phyloP scores from a whole-genome alignment of 805 yeast species.

The Zygosaccharomyces gambellarensis region DNA sequence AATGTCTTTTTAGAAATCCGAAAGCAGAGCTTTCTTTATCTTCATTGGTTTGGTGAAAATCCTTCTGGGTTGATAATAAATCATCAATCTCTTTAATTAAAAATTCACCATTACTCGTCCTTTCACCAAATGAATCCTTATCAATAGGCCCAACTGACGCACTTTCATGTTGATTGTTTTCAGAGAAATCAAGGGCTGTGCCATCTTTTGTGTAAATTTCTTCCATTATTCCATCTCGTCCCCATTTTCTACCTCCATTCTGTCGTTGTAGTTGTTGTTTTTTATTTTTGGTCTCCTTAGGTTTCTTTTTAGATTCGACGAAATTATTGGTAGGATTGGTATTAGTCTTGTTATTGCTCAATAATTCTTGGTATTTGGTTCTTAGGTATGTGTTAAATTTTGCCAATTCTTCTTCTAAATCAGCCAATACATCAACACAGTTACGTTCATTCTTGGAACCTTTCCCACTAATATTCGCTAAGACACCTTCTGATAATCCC shows the following conservation, averaged over 20 bases:
- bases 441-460: slow-evolving; percentile 27
- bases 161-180: slow-evolving; percentile 18
- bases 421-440: slow-evolving; percentile 29
- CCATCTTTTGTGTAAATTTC: slow-evolving; percentile 40
- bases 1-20: slow-evolving; percentile 50
- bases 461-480: slow-evolving; percentile 32
- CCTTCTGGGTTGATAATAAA: slow-evolving; percentile 20
- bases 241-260: slow-evolving; percentile 60
- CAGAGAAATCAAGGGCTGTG: slow-evolving; percentile 53
- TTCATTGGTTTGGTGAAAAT: slow-evolving; percentile 39
- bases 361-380: slow-evolving; percentile 31
- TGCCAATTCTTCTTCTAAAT: slow-evolving; percentile 32
- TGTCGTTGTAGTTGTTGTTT: slow-evolving; percentile 20
- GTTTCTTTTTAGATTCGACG: slow-evolving; percentile 11
- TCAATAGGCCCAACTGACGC: slow-evolving; percentile 26
- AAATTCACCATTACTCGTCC: slow-evolving; percentile 52
- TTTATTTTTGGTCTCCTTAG: slow-evolving; percentile 13
- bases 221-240: slow-evolving; percentile 52
- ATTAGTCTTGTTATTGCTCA: slow-evolving; percentile 11
- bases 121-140: slow-evolving; percentile 38
- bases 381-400: slow-evolving; percentile 39
- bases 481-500: slow-evolving; percentile 29
- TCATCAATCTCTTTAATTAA: slow-evolving; percentile 58
- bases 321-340: background rate
- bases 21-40: slow-evolving; percentile 37